Conservation (phyloP, 352 stramenopile genomes). For the Globisporangium camurandrum region DNA sequence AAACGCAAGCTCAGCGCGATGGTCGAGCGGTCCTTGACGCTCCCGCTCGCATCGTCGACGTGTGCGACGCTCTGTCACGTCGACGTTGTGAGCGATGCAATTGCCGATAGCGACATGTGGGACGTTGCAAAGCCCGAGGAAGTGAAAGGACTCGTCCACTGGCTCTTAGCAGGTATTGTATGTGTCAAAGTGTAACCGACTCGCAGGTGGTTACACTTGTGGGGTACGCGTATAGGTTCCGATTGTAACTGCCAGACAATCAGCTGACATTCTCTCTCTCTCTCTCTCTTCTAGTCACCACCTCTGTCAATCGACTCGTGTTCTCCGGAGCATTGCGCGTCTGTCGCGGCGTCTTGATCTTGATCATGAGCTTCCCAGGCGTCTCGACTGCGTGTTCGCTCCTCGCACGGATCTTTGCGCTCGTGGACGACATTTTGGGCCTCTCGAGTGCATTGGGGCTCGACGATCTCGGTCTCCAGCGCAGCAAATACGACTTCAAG, state of each 20-base stretch:
- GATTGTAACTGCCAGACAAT: too few species aligned
- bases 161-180: slow-evolving; percentile 36
- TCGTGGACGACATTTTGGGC: slow-evolving; percentile 58
- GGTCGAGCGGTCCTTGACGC: slow-evolving; percentile 40
- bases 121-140: slow-evolving; percentile 45
- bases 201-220: too few species aligned
- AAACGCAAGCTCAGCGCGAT: slow-evolving; percentile 61
- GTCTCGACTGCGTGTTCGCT: slow-evolving; percentile 61
- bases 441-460: too few species aligned
- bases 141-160: slow-evolving; percentile 61
- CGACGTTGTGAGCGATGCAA: slow-evolving; percentile 26
- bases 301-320: slow-evolving; percentile 52
- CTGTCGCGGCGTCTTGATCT: slow-evolving; percentile 63
- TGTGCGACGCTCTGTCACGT: slow-evolving; percentile 16
- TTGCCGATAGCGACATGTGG: slow-evolving; percentile 57
- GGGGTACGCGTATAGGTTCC: too few species aligned
- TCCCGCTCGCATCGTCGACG: slow-evolving; percentile 18
- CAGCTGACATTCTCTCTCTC: too few species aligned
- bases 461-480: too few species aligned
- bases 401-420: slow-evolving; percentile 59
- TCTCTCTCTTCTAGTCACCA: slow-evolving; percentile 19
- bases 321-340: slow-evolving; percentile 37
- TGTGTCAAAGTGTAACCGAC: not conserved
- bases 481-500: too few species aligned
- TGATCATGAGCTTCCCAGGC: slow-evolving; percentile 68